Percentiles rank a stretch among this genome's conserved stretches.
These are phyloP conservation scores for Emericellopsis atlantica DNA, from an alignment of 2,329 filamentous ascomycete species.

Conservation along the genomic window DNA sequence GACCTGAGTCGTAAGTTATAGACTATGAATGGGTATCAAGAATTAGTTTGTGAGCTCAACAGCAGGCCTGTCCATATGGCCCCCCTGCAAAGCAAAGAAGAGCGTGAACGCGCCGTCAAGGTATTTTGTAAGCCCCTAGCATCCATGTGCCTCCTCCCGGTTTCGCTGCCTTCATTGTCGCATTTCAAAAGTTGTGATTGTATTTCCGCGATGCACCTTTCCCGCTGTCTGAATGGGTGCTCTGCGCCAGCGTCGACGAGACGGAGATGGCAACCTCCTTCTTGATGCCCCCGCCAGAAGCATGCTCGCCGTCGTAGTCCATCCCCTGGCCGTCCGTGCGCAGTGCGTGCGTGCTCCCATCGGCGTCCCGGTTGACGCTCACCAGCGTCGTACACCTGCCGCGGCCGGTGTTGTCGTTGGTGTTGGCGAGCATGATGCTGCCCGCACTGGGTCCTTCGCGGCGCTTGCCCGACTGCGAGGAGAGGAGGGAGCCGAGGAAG, in stretches of 20 bases:
- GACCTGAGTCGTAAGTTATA: too few relatives aligned
- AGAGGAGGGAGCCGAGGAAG: conserved; percentile 10
- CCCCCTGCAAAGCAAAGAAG: too few relatives aligned
- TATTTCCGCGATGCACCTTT: too few relatives aligned
- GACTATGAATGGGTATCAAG: too few relatives aligned
- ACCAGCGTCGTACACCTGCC: background rate
- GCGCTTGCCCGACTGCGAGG: conserved; percentile 7
- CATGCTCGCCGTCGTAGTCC: background rate
- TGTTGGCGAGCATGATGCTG: conserved; percentile 11
- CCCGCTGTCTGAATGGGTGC: background rate
- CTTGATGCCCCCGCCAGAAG: conserved; percentile 1
- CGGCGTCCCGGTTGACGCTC: background rate
- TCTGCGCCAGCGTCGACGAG: background rate
- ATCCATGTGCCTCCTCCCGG: too few relatives aligned
- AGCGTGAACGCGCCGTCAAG: too few relatives aligned
- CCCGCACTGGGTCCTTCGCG: conserved; percentile 9
- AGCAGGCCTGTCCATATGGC: too few relatives aligned
- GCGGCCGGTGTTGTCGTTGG: conserved; percentile 1
- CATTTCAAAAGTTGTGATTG: too few relatives aligned
- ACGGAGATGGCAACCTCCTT: conserved; percentile 3
- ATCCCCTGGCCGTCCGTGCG: background rate
- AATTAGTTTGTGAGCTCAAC: too few relatives aligned
- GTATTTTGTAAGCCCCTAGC: too few relatives aligned
- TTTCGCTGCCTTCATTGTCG: too few relatives aligned
- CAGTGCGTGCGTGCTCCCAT: background rate